phyloP scores from a whole-genome alignment of 768 basidiomycete species.

The Melanogaster broomeanus region DNA sequence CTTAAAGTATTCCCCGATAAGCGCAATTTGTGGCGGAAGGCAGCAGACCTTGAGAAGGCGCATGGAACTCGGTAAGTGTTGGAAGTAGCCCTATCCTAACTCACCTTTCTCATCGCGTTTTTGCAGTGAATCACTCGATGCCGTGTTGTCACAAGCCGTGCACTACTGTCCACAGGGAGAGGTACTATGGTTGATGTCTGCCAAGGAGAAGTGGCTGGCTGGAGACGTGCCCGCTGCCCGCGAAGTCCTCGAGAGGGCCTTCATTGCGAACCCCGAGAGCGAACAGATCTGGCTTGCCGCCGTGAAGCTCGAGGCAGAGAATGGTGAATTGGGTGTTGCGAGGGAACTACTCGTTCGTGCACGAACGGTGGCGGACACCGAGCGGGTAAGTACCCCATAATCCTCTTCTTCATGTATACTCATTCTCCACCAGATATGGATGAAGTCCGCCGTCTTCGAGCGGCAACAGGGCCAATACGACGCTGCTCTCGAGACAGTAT shows the following conservation, averaged over 20 bases:
- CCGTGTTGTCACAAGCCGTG: constrained; percentile 80
- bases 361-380: constrained; percentile 87
- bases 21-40: constrained; percentile 83
- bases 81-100: not conserved
- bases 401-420: not conserved
- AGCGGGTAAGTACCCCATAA: constrained; percentile 58
- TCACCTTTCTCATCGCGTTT: constrained; percentile 4
- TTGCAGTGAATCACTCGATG: constrained; percentile 73
- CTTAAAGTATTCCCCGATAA: constrained; percentile 89
- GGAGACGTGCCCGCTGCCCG: constrained; percentile 92
- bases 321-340: constrained; percentile 85
- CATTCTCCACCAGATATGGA: constrained; percentile 77
- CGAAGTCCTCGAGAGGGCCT: constrained; percentile 84
- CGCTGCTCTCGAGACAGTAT: constrained; percentile 73
- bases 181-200: constrained; percentile 96
- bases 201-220: constrained; percentile 94
- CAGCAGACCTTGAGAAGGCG: constrained; percentile 90
- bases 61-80: constrained; percentile 75
- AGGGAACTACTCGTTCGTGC: constrained; percentile 86
- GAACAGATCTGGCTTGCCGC: constrained; percentile 98
- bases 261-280: constrained; percentile 93
- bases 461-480: constrained; percentile 80
- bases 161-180: constrained; percentile 94
- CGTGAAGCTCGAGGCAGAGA: constrained; percentile 95
- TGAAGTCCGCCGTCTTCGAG: constrained; percentile 97